phyloP scores from a whole-genome alignment of 352 stramenopile genomes.

The Thalassiosira mediterranea region DNA sequence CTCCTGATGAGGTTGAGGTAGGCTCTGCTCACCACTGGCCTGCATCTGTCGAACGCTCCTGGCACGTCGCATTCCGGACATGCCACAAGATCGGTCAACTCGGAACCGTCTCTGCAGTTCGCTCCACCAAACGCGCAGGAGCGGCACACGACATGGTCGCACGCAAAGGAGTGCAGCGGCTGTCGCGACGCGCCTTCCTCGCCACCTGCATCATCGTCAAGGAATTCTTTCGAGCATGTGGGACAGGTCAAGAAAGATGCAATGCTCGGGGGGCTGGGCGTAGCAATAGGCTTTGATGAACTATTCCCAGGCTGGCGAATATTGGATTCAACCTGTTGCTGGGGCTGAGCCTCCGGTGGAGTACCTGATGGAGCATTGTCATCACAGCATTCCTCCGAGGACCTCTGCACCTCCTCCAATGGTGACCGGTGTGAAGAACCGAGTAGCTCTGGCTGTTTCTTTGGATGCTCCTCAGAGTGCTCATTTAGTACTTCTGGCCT shows the following conservation, averaged over 20 bases:
- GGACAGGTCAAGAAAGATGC: slow-evolving; percentile 18
- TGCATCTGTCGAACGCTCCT: slow-evolving; percentile 18
- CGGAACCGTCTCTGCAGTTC: not conserved
- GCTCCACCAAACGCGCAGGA: slow-evolving; percentile 18
- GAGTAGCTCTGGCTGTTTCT: too few relatives aligned
- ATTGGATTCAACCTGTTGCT: too few relatives aligned
- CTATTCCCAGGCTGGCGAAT: too few relatives aligned
- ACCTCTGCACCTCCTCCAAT: too few relatives aligned
- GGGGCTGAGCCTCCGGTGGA: too few relatives aligned
- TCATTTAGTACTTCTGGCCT: too few relatives aligned
- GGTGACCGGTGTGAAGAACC: too few relatives aligned
- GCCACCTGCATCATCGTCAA: too few relatives aligned
- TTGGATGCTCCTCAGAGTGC: too few relatives aligned
- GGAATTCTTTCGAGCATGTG: slow-evolving; percentile 23
- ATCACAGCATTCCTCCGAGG: too few relatives aligned
- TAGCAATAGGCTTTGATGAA: too few relatives aligned
- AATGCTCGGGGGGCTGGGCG: not conserved
- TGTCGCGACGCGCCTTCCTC: slow-evolving; percentile 5
- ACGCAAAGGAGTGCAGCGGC: slow-evolving; percentile 37
- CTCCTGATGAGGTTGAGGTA: slow-evolving; percentile 27
- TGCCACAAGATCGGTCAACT: not conserved
- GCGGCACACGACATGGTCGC: slow-evolving; percentile 33
- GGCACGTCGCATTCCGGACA: slow-evolving; percentile 23
- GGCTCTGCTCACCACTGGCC: slow-evolving; percentile 21
- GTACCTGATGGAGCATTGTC: too few relatives aligned